Evolutionary conservation across 2,329 filamentous ascomycete genomes (phyloP).

Genomic region (Parastagonospora nodorum): DNA sequence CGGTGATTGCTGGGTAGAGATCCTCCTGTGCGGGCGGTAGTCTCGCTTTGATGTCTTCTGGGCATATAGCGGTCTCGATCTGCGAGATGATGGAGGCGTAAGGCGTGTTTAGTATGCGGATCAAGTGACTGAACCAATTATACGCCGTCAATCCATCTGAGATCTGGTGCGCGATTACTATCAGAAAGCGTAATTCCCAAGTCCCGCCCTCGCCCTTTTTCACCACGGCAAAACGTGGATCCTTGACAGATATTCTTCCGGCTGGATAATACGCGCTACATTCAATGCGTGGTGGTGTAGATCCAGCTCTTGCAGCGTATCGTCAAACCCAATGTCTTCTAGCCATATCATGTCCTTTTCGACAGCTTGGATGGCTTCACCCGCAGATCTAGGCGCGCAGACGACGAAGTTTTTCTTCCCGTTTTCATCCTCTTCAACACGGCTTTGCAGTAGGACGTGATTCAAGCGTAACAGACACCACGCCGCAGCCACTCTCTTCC

Average conservation of each 20-base stretch:
- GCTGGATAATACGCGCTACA: slow-evolving; percentile 46
- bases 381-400: slow-evolving; percentile 28
- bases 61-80: slow-evolving; percentile 2
- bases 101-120: slow-evolving; percentile 28
- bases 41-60: slow-evolving; percentile 25
- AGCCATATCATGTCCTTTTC: slow-evolving; percentile 44
- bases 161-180: slow-evolving; percentile 52
- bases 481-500: slow-evolving; percentile 44
- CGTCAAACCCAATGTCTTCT: slow-evolving; percentile 39
- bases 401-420: slow-evolving; percentile 41
- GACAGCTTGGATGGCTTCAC: slow-evolving; percentile 40
- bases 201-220: slow-evolving; percentile 26
- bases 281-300: slow-evolving; percentile 52
- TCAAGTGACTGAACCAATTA: slow-evolving; percentile 51
- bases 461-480: slow-evolving; percentile 48
- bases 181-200: slow-evolving; percentile 40
- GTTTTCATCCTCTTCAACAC: slow-evolving; percentile 24
- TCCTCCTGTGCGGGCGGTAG: slow-evolving; percentile 55
- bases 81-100: slow-evolving; percentile 6
- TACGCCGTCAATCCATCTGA: slow-evolving; percentile 52
- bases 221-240: slow-evolving; percentile 48
- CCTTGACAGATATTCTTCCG: slow-evolving; percentile 43
- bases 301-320: slow-evolving; percentile 38
- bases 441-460: slow-evolving; percentile 47
- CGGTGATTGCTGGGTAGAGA: slow-evolving; percentile 48